phyloP scores from a whole-genome alignment of 768 basidiomycete species.

The Sistotremastrum suecicum region DNA sequence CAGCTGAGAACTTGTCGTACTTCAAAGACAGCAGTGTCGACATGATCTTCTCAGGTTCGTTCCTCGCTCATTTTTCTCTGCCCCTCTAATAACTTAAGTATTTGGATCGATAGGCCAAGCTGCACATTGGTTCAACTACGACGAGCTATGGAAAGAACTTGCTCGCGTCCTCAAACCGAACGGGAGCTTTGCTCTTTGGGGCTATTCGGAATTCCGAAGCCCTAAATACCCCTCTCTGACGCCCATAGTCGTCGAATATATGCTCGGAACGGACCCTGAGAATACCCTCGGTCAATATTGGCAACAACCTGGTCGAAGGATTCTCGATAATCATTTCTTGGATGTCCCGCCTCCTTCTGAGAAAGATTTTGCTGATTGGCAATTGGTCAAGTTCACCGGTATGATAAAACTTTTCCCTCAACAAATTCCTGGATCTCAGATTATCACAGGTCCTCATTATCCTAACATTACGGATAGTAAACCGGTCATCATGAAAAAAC shows the following conservation, averaged over 20 bases:
- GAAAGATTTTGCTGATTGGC: slow-evolving; percentile 25
- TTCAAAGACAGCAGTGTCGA: slow-evolving; percentile 44
- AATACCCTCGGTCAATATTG: slow-evolving; percentile 60
- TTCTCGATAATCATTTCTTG: slow-evolving; percentile 56
- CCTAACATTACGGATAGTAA: slow-evolving; percentile 20
- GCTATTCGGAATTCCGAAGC: slow-evolving; percentile 61
- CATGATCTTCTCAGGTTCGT: slow-evolving; percentile 51
- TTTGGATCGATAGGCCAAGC: slow-evolving; percentile 65
- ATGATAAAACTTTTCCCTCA: slow-evolving; percentile 2
- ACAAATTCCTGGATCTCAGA: background rate
- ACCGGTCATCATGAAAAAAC: slow-evolving; percentile 42
- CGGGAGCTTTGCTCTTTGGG: slow-evolving; percentile 62
- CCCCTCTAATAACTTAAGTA: too few species aligned
- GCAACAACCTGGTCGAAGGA: slow-evolving; percentile 66
- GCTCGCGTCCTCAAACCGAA: slow-evolving; percentile 41
- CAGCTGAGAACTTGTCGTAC: slow-evolving; percentile 41
- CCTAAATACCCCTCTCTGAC: slow-evolving; percentile 42
- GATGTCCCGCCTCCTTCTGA: slow-evolving; percentile 35
- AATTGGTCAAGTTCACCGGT: slow-evolving; percentile 50
- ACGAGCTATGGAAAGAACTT: slow-evolving; percentile 55
- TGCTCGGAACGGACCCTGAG: slow-evolving; percentile 39
- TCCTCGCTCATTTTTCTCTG: background rate
- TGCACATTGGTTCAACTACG: slow-evolving; percentile 73
- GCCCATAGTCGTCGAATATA: slow-evolving; percentile 44
- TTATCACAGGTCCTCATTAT: slow-evolving; percentile 25